A percentile compares a stretch with the other conserved stretches of the same genome.
Conservation (phyloP, 129 eudicot species). For the Solidago caesia region DNA sequence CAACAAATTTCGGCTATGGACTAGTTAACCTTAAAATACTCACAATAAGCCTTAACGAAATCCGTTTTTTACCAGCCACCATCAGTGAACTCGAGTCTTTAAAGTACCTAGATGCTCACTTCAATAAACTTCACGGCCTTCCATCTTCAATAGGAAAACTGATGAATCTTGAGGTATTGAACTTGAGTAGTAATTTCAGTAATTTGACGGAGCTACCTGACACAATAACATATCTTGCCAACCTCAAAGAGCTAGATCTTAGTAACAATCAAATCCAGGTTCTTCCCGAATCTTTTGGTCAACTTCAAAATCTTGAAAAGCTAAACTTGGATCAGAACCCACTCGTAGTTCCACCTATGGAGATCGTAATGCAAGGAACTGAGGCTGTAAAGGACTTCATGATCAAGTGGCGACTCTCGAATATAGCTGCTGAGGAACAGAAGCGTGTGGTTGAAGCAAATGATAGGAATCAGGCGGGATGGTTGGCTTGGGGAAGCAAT, state of each 20-base stretch:
- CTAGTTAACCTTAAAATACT: constrained; percentile 44
- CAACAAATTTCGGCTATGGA: constrained; percentile 54
- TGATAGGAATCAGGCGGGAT: constrained; percentile 30
- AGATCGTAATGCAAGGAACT: constrained; percentile 36
- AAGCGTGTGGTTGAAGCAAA: constrained; percentile 31
- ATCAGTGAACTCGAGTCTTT: constrained; percentile 51
- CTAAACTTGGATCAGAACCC: constrained; percentile 60
- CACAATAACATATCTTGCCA: constrained; percentile 40
- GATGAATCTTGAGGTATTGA: constrained; percentile 45
- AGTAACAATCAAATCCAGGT: constrained; percentile 51
- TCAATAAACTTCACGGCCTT: constrained; percentile 46
- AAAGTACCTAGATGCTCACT: constrained; percentile 41
- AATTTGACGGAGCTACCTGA: constrained; percentile 47
- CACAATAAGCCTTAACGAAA: constrained; percentile 41
- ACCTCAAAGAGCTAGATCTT: constrained; percentile 53
- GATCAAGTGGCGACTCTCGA: constrained; percentile 38
- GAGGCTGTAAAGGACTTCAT: constrained; percentile 43
- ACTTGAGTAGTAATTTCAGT: constrained; percentile 52
- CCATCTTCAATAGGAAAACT: constrained; percentile 44
- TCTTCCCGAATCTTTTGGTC: constrained; percentile 49
- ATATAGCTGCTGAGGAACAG: constrained; percentile 31
- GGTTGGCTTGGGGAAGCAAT: constrained; percentile 40
- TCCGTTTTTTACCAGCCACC: constrained; percentile 48
- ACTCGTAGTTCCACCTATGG: constrained; percentile 47
- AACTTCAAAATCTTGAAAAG: constrained; percentile 34